Base-by-base conservation (phyloP, 2,329 filamentous ascomycete species). In the Penicillium griseofulvum region DNA sequence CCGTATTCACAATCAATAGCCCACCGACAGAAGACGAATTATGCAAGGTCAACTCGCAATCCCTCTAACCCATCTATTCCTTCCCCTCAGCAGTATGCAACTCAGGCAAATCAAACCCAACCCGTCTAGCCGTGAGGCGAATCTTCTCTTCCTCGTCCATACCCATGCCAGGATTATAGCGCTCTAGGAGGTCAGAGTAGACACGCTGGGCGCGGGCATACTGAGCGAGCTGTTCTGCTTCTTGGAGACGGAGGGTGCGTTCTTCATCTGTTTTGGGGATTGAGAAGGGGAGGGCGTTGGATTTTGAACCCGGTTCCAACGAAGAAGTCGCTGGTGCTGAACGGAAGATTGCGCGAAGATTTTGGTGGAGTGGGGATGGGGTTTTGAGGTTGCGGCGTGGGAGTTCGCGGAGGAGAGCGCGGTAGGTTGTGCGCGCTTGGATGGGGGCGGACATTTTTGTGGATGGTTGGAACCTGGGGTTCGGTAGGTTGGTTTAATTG, bases 121-220 rank as follows among this genome's bases (percentile, higher is more conserved):
- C 91, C 70, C 90, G 84, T 74, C 91, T 80, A 9, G 94, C 94
- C 51, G 89, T 89, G 78, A 97, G 78, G 55, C 90, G 79, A 39
- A 97, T 86, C 57, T 90, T 82, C 78, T 97, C 92, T 70, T 86
- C 81, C 75, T 95, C 86, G 71, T 88, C 85, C 87, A 96, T 90
- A 63, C 85, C 84, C 85, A 95, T 90, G 17, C 92, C 91, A 0
- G 91, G 91, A 73, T 97, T 97, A 76, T 99, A 97, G 65, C 92
- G 83, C 76, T 97, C 92, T 36, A 97, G 73, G 41, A 97, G 77
- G 16, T 85, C 87, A 26, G 85, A 83, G 72, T 97, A 97, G 70
- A 84, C 84, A 49, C 92, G 81, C 78, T 99, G 94, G n/a, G 92
- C 87, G 65, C 85, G 84, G 19, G 94, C 81, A 71, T 96, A 97